These are phyloP conservation scores for Microsporum audouinii DNA, from an alignment of 2,329 filamentous ascomycete genomes.

Conservation along the genomic window DNA sequence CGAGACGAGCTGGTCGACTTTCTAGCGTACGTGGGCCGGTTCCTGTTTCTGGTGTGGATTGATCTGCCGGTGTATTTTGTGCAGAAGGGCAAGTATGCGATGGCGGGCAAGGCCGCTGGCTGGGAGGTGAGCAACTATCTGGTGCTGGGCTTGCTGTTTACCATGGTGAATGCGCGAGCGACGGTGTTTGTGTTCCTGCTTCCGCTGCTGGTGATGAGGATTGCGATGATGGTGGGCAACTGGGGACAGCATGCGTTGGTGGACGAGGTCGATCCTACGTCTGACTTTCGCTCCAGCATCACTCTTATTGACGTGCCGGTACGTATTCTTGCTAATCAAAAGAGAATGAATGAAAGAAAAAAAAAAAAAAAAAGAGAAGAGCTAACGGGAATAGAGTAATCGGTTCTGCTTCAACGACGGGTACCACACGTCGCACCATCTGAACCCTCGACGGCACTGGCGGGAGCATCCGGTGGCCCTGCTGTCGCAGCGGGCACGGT, in stretches of 20 bases:
- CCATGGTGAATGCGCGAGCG: slow-evolving; percentile 41
- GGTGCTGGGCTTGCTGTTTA: slow-evolving; percentile 41
- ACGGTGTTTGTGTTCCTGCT: slow-evolving; percentile 55
- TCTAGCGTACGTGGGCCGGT: slow-evolving; percentile 59
- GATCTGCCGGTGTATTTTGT: slow-evolving; percentile 66
- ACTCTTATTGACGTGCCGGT: slow-evolving; percentile 68
- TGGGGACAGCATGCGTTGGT: slow-evolving; percentile 79
- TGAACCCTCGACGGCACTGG: slow-evolving; percentile 70
- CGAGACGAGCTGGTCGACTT: slow-evolving; percentile 57
- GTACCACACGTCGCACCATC: slow-evolving; percentile 70
- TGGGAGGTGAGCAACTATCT: slow-evolving; percentile 52
- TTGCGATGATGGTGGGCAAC: slow-evolving; percentile 70
- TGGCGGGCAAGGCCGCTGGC: slow-evolving; percentile 46
- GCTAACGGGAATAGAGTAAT: slow-evolving; percentile 49
- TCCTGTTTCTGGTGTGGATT: slow-evolving; percentile 62
- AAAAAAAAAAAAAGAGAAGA: neutral
- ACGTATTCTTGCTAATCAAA: slow-evolving; percentile 25
- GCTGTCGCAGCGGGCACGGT: slow-evolving; percentile 55
- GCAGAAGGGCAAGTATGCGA: slow-evolving; percentile 45
- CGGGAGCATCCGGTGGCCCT: slow-evolving; percentile 67
- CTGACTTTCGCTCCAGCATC: slow-evolving; percentile 67
- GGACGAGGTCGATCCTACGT: slow-evolving; percentile 61
- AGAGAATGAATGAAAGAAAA: neutral
- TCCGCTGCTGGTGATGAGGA: slow-evolving; percentile 53
- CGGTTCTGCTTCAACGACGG: slow-evolving; percentile 74